Evolutionary conservation across 2,329 filamentous ascomycete genomes (phyloP), one percentile per base, ranked within the genome.

Genomic region (Coniochaeta pulveracea): DNA sequence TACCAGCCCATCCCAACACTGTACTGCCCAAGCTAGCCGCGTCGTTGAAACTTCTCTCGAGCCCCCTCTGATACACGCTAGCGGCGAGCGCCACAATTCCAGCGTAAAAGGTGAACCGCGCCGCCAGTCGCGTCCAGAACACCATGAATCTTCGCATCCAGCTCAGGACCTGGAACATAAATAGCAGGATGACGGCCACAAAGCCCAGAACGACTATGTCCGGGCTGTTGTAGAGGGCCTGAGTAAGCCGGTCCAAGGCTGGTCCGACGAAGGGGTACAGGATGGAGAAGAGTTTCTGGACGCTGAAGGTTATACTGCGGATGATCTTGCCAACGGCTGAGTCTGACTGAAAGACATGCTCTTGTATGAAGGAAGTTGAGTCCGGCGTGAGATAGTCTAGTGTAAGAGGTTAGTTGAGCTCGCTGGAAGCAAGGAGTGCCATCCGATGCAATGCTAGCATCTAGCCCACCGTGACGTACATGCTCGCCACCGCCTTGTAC

Each of bases 61-160:
- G 51, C 0, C 85, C 78, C 3, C 84, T 62, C 48, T 77, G 75
- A 54, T 69, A 80, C 4, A 80, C 62, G 39, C 68, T 64, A 12
- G 76, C 60, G 0, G 64, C 63, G 1, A 76, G 26, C 1, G 65
- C 62, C 4, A 66, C 57, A 3, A 88, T 43, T 2, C 60, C 52
- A 2, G 67, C 69, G 74, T 76, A 91, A 41, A 85, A 74, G 2
- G 71, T 52, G 26, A 85, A 43, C 16, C 69, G 60, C 41, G 84
- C 53, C 9, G 66, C 64, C 35, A 93, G 50, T n/a, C 70, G 63
- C 34, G 85, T 72, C 75, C 85, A 85, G 61, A 78, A 93, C 49
- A 85, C 61, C 37, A 93, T 64, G 14, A 85, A 59, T 39, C 84
- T 72, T 40, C 77, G 75, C 12, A 85, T 61, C 60, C 81, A 80